Evolutionary conservation across 345 rosid genomes (phyloP).

Genomic region (Streptanthus diversifolius): DNA sequence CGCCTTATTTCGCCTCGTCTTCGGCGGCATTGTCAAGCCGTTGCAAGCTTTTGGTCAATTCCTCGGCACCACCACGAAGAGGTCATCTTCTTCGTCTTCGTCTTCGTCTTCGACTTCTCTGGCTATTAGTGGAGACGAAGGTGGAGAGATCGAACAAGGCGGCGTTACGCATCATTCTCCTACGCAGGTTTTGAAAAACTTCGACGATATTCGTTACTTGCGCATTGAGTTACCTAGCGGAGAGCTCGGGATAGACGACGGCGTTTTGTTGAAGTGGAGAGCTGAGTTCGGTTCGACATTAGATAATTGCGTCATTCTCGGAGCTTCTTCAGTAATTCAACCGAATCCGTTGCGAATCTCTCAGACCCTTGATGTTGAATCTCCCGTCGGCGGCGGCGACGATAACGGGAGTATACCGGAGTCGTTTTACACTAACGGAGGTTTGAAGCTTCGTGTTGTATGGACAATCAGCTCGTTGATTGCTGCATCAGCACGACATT

Average conservation of each 20-base stretch:
- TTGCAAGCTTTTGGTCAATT: slow-evolving; percentile 68
- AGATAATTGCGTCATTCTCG: slow-evolving; percentile 83
- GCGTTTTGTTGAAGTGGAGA: slow-evolving; percentile 81
- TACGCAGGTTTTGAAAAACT: slow-evolving; percentile 82
- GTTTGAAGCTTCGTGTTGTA: slow-evolving; percentile 83
- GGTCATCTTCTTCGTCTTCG: slow-evolving; percentile 23
- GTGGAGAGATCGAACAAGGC: slow-evolving; percentile 64
- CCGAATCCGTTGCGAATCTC: slow-evolving; percentile 1
- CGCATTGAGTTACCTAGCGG: slow-evolving; percentile 88
- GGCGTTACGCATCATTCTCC: slow-evolving; percentile 97
- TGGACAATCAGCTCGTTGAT: slow-evolving; percentile 96
- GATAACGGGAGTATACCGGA: slow-evolving; percentile 93
- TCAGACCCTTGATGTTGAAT: slow-evolving; percentile 23
- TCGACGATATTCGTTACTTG: slow-evolving; percentile 77
- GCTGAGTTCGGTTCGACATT: slow-evolving; percentile 96
- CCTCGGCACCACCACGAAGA: slow-evolving; percentile 46
- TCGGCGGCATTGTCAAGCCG: slow-evolving; percentile 76
- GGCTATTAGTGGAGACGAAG: slow-evolving; percentile 45
- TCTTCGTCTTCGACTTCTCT: slow-evolving; percentile 30
- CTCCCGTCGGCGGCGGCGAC: slow-evolving; percentile 39
- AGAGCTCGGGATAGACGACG: slow-evolving; percentile 83
- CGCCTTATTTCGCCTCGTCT: slow-evolving; percentile 46
- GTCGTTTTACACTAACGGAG: slow-evolving; percentile 90
- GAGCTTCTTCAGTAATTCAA: slow-evolving; percentile 63
- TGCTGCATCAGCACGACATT: slow-evolving; percentile 93